Conservation (phyloP, 768 basidiomycete genomes). For the Mycena belliarum region DNA sequence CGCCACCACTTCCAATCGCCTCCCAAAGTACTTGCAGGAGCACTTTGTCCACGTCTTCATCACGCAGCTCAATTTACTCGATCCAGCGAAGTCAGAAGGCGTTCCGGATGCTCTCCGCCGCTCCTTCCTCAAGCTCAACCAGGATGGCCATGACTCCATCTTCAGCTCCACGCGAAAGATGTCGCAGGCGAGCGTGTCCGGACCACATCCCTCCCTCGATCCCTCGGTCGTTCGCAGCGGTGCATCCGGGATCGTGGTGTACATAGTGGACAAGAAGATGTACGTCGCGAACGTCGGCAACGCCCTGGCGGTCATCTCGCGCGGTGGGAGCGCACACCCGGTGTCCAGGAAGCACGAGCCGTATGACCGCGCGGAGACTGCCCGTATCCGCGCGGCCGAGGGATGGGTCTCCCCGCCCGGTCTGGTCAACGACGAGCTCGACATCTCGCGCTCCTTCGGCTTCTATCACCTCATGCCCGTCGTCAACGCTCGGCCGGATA, state of each 20-base stretch:
- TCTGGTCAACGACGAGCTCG: conserved; percentile 87
- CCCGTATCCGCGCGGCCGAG: conserved; percentile 86
- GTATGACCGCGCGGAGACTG: conserved; percentile 81
- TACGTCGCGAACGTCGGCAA: conserved; percentile 91
- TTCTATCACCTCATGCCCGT: conserved; percentile 88
- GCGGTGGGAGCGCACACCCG: conserved; percentile 68
- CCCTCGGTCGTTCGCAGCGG: conserved; percentile 64
- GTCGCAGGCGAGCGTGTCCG: conserved; percentile 61
- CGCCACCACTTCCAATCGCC: conserved; percentile 57
- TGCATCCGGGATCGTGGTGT: conserved; percentile 84
- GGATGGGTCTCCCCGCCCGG: conserved; percentile 94
- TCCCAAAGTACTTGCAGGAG: conserved; percentile 86
- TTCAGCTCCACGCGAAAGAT: conserved; percentile 63
- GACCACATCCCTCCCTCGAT: conserved; percentile 38
- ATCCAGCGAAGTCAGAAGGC: conserved; percentile 49
- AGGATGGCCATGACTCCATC: conserved; percentile 71
- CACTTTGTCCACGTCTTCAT: conserved; percentile 68
- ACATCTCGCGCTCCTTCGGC: conserved; percentile 92
- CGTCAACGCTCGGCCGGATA: conserved; percentile 86
- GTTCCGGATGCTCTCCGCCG: conserved; percentile 80
- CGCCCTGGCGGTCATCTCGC: conserved; percentile 83
- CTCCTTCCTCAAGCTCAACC: conserved; percentile 86
- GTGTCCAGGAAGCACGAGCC: conserved; percentile 88
- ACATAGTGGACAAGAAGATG: conserved; percentile 75
- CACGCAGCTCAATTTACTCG: conserved; percentile 53